Percentiles rank a stretch among this genome's conserved stretches.
phyloP scores from a whole-genome alignment of 768 basidiomycete species.

The Trametes cinnabarina region DNA sequence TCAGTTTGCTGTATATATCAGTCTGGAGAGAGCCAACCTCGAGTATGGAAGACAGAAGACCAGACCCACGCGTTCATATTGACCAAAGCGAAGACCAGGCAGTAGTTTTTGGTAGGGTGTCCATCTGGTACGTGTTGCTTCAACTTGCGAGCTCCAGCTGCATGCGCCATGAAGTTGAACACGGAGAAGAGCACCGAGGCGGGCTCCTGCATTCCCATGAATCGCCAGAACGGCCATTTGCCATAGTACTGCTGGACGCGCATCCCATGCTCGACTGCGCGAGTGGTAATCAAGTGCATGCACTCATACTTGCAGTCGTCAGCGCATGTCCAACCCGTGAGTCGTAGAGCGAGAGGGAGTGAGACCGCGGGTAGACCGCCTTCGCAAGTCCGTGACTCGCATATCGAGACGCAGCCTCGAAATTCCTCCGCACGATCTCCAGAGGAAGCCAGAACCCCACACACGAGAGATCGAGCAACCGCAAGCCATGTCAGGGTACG shows the following conservation, averaged over 20 bases:
- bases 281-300: constrained; percentile 74
- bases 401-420: constrained; percentile 37
- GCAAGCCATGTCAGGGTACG: background rate
- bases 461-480: background rate
- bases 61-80: constrained; percentile 92
- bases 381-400: constrained; percentile 31
- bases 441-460: constrained; percentile 34
- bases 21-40: constrained; percentile 55
- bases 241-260: constrained; percentile 81
- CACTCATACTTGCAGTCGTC: constrained; percentile 91
- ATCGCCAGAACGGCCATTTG: constrained; percentile 95
- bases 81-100: constrained; percentile 60
- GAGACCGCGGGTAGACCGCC: background rate
- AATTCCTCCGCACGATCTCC: constrained; percentile 33
- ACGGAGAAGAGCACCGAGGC: constrained; percentile 88
- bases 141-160: constrained; percentile 53
- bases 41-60: constrained; percentile 88
- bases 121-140: constrained; percentile 43
- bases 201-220: constrained; percentile 91
- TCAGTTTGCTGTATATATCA: constrained; percentile 2
- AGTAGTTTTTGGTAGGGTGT: constrained; percentile 72
- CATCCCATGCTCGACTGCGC: constrained; percentile 41
- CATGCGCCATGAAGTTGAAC: constrained; percentile 79
- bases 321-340: constrained; percentile 83
- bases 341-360: constrained; percentile 53